Percentiles rank a stretch among this genome's conserved stretches.
phyloP scores from a whole-genome alignment of 1,284 basidiomycete species.

The Porodaedalea pini region DNA sequence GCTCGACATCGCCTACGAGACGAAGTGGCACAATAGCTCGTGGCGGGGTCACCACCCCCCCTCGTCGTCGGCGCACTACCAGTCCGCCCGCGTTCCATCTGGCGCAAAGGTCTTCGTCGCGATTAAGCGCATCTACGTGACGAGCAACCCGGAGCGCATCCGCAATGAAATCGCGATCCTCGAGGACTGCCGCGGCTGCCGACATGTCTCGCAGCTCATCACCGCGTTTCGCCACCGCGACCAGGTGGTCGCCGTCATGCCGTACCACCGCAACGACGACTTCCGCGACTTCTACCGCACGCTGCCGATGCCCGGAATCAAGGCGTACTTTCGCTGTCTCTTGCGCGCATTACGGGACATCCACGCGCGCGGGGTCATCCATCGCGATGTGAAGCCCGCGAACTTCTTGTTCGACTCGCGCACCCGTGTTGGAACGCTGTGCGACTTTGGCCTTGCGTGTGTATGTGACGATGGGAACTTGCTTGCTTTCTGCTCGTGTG shows the following conservation, averaged over 20 bases:
- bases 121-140: conserved; percentile 96
- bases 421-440: conserved; percentile 82
- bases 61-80: conserved; percentile 57
- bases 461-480: conserved; percentile 41
- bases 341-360: conserved; percentile 88
- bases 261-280: conserved; percentile 90
- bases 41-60: conserved; percentile 74
- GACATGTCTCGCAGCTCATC: conserved; percentile 89
- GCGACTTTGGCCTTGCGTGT: conserved; percentile 94
- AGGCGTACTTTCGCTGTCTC: conserved; percentile 88
- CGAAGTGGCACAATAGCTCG: conserved; percentile 75
- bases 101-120: conserved; percentile 77
- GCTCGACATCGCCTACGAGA: conserved; percentile 73
- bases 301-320: conserved; percentile 73
- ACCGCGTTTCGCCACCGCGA: conserved; percentile 91
- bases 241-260: conserved; percentile 94
- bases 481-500: neutral
- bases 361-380: conserved; percentile 86
- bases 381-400: conserved; percentile 97
- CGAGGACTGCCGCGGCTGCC: conserved; percentile 76
- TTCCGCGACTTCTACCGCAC: conserved; percentile 80
- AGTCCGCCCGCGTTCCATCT: conserved; percentile 41
- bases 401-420: conserved; percentile 95
- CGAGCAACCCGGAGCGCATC: conserved; percentile 89
- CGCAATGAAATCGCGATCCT: conserved; percentile 94